phyloP scores from a whole-genome alignment of 1,284 basidiomycete species.

The Golubevia pallescens region DNA sequence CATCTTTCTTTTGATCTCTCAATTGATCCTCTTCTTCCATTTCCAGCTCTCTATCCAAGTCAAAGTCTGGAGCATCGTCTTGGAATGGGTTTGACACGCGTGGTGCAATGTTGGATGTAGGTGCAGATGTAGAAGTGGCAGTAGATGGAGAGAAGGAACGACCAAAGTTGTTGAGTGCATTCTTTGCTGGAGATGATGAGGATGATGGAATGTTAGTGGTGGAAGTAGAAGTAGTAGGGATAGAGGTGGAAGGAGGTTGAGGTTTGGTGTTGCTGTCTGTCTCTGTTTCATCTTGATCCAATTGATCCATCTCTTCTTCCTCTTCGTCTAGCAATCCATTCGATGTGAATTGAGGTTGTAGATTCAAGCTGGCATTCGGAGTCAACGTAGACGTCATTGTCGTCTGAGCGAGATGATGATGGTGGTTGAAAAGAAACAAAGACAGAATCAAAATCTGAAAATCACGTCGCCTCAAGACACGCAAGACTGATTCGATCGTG shows the following conservation, averaged over 20 bases:
- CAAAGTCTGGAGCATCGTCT: neutral
- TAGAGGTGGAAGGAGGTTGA: neutral
- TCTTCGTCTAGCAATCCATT: neutral
- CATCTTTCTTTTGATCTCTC: neutral
- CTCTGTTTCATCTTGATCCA: neutral
- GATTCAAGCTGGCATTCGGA: neutral
- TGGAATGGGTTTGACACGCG: neutral
- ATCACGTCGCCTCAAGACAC: neutral
- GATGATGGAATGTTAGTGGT: neutral
- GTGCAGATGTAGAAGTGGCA: neutral
- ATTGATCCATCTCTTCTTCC: neutral
- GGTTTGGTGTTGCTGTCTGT: neutral
- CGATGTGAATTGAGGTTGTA: neutral
- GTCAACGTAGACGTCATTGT: neutral
- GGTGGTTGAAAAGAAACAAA: no score
- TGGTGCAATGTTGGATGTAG: no score
- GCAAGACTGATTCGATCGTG: no score
- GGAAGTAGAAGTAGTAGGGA: neutral
- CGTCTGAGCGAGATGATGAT: neutral
- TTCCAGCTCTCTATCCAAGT: slow-evolving; percentile 1
- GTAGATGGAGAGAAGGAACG: neutral
- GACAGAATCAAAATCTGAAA: neutral
- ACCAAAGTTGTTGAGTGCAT: neutral
- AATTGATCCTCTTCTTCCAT: neutral
- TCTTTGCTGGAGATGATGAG: neutral